A percentile compares a stretch with the other conserved stretches of the same genome.
Evolutionary conservation across 73 alveolate genomes (phyloP).

Genomic region (Paramecium octaurelia): DNA sequence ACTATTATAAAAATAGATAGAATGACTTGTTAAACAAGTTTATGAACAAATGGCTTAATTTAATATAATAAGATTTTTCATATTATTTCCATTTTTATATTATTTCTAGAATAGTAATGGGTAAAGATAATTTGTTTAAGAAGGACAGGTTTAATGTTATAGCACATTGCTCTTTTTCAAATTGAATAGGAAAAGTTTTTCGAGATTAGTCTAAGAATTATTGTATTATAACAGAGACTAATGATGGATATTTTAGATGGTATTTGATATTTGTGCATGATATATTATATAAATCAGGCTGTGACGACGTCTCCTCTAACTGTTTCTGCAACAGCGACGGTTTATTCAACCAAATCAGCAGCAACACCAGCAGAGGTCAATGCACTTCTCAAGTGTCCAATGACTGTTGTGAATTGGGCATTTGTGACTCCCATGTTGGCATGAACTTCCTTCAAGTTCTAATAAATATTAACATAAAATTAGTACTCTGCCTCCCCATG

Average conservation of each 20-base stretch:
- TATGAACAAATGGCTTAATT: not conserved
- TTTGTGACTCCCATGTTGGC: slow-evolving; percentile 65
- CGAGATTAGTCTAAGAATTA: not conserved
- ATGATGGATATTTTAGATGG: not conserved
- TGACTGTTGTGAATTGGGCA: slow-evolving; percentile 59
- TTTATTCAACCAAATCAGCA: slow-evolving; percentile 62
- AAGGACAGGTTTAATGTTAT: not conserved
- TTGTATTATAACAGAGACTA: not conserved
- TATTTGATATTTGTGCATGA: not conserved
- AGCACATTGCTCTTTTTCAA: not conserved
- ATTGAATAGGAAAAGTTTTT: not conserved
- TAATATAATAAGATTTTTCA: not conserved
- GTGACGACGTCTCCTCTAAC: slow-evolving; percentile 54
- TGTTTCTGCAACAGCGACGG: slow-evolving; percentile 55
- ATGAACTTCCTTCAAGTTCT: slow-evolving; percentile 67
- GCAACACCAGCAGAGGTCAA: slow-evolving; percentile 65
- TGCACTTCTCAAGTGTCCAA: slow-evolving; percentile 60
- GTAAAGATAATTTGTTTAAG: not conserved
- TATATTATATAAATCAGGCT: not conserved
- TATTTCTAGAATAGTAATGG: not conserved
- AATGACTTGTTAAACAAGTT: not conserved
- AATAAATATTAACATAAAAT: not conserved
- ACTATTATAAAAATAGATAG: not conserved
- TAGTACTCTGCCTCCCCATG: not conserved
- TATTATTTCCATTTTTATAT: not conserved